Percentiles rank a stretch among this genome's conserved stretches.
Conservation (phyloP, 768 basidiomycete species). For the Mrakia gelida region DNA sequence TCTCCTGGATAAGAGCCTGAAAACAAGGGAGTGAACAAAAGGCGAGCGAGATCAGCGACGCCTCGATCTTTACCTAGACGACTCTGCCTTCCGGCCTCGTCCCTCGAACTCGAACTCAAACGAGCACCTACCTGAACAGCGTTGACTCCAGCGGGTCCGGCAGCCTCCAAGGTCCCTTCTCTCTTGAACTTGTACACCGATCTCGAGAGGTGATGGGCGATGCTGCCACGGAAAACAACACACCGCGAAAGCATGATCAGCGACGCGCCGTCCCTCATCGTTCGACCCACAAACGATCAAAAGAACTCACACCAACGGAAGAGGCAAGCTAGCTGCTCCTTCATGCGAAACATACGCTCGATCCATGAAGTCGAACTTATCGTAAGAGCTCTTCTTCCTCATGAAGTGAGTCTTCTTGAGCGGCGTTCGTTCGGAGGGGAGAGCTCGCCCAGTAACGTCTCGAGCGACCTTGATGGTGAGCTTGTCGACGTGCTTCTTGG, state of each 20-base stretch:
- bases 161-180: slow-evolving; percentile 71
- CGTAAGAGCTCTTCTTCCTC: slow-evolving; percentile 39
- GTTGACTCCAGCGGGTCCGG: slow-evolving; percentile 20
- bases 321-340: slow-evolving; percentile 62
- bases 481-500: slow-evolving; percentile 5
- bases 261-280: background rate
- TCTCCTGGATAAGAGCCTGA: slow-evolving; percentile 63
- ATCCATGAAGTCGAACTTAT: slow-evolving; percentile 25
- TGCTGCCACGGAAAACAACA: slow-evolving; percentile 48
- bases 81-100: too few relatives aligned
- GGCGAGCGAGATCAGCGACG: background rate
- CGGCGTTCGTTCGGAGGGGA: background rate
- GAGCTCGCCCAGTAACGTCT: background rate
- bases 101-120: too few relatives aligned
- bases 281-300: background rate
- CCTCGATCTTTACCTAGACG: too few relatives aligned
- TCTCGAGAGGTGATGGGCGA: slow-evolving; percentile 73
- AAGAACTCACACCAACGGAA: slow-evolving; percentile 67
- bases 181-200: slow-evolving; percentile 68
- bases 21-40: slow-evolving; percentile 54
- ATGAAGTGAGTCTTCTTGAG: slow-evolving; percentile 40
- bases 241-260: background rate
- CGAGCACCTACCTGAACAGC: slow-evolving; percentile 40
- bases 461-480: background rate
- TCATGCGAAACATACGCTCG: slow-evolving; percentile 45